These are phyloP conservation scores for Sporothrix protearum DNA, from an alignment of 2,329 filamentous ascomycete species.

Conservation along the genomic window DNA sequence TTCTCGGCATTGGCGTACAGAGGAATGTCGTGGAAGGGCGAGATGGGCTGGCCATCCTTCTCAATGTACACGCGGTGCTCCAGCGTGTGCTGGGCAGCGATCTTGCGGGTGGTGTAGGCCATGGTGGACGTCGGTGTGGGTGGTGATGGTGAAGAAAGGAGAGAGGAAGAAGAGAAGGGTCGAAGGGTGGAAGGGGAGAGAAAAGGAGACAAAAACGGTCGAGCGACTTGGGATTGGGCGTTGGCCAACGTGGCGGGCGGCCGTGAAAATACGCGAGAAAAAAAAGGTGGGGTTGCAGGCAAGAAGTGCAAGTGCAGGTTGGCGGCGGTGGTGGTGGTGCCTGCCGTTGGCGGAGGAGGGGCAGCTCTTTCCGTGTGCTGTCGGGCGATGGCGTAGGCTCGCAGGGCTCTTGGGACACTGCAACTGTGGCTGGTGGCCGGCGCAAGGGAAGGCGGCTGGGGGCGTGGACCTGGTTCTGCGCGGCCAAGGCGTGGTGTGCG, in stretches of 20 bases:
- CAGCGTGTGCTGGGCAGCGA: constrained; percentile 85
- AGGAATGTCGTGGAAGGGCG: constrained; percentile 97
- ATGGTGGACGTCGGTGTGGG: constrained; percentile 40
- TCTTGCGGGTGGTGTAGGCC: constrained; percentile 78
- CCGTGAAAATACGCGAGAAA: constrained; percentile 16
- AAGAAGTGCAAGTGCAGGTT: no score
- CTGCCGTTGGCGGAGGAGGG: constrained; percentile 6
- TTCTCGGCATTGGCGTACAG: constrained; percentile 96
- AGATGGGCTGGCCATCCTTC: constrained; percentile 91
- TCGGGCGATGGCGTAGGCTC: neutral
- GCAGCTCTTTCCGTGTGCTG: neutral
- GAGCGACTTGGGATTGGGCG: neutral
- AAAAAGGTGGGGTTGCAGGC: constrained; percentile 24
- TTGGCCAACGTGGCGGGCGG: constrained; percentile 10
- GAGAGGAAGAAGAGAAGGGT: constrained; percentile 24
- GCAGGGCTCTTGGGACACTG: neutral
- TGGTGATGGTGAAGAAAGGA: constrained; percentile 26
- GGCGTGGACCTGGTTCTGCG: neutral
- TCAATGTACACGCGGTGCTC: constrained; percentile 98
- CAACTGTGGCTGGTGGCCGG: neutral
- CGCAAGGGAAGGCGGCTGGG: neutral
- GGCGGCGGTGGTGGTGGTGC: neutral
- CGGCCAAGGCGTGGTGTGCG: neutral
- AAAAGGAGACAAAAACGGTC: neutral
- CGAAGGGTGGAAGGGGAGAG: constrained; percentile 21